Base-by-base conservation (phyloP, 129 eudicot genomes). In the Calendula officinalis region DNA sequence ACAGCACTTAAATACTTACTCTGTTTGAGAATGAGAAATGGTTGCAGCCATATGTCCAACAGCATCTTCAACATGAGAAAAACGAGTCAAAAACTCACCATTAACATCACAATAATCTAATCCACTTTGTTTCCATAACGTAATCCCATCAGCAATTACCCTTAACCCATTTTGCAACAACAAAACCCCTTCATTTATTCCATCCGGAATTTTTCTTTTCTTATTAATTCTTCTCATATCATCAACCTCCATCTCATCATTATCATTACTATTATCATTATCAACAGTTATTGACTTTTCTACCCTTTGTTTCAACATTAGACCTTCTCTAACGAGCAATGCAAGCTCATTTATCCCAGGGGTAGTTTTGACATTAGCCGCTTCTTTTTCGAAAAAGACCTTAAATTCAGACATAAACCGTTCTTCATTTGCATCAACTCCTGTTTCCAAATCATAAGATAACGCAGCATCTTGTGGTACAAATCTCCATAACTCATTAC, bases 351-450 rank as follows among this genome's bases (percentile, higher is more conserved):
- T 83, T 39, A 63, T 66, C 55, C 57, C 54, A 6, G 89, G 75
- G 57, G 77, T 73, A 43, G 77, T 64, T 61, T 60, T 27, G 12
- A 60, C 66, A 58, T 61, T 73, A 44, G 92, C 90, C 15, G 41
- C 52, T 69, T 88, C 96, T 83, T 92, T 92, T 73, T 92, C 98
- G 30, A 88, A 75, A 44, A 85, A 86, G 8, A 73, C 82, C 67
- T 88, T 88, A 68, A 92, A 66, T 85, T 92, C 96, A 2, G 82
- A 72, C 99, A 92, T 88, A 74, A 92, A 92, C 57, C 89, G 81
- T 30, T 85, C 99, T 63, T 67, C 87, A 32, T 75, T 75, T 47
- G 86, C 81, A 45, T 81, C 83, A 43, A 70, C 74, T 44, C 96
- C 95, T 0, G 73, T 66, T 27, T 83, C 84, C 49, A 83, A 56